Percentiles rank a stretch among this genome's conserved stretches.
phyloP scores from a whole-genome alignment of 805 yeast species.

The Clavispora santaluciae region DNA sequence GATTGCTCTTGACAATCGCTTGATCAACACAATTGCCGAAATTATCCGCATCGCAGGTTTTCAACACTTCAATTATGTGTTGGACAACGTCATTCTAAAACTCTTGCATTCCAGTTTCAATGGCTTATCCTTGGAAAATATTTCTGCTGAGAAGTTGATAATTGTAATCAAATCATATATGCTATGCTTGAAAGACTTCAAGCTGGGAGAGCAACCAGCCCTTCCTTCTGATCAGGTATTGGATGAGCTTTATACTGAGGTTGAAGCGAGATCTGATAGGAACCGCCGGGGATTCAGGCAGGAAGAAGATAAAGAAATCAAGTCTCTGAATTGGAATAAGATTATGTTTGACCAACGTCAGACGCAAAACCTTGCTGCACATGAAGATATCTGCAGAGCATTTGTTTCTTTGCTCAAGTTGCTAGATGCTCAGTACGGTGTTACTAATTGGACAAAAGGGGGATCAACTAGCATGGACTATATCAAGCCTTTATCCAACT shows the following conservation, averaged over 20 bases:
- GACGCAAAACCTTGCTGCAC: conserved; percentile 47
- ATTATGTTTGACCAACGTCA: conserved; percentile 39
- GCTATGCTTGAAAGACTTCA: conserved; percentile 61
- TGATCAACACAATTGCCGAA: conserved; percentile 65
- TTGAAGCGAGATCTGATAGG: not conserved
- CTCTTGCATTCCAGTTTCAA: conserved; percentile 58
- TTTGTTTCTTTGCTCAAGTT: conserved; percentile 52
- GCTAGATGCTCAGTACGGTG: conserved; percentile 53
- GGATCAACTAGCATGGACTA: conserved; percentile 10
- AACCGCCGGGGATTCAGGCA: conserved; percentile 5
- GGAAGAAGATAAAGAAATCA: conserved; percentile 5
- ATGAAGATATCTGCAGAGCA: conserved; percentile 65
- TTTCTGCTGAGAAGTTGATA: conserved; percentile 65
- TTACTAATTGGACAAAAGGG: conserved; percentile 28
- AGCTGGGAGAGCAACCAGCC: conserved; percentile 52
- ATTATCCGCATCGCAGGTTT: conserved; percentile 74
- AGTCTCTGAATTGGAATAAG: conserved; percentile 19
- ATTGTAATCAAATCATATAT: conserved; percentile 69
- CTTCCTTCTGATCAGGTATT: conserved; percentile 62
- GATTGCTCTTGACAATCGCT: conserved; percentile 58
- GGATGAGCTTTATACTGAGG: conserved; percentile 1
- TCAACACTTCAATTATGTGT: conserved; percentile 69
- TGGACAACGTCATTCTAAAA: conserved; percentile 75
- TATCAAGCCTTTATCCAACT: conserved; percentile 34
- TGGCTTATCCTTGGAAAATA: conserved; percentile 53